Percentiles rank a stretch among this genome's conserved stretches.
phyloP scores from a whole-genome alignment of 2,329 filamentous ascomycete genomes.

The Nemania sp. region DNA sequence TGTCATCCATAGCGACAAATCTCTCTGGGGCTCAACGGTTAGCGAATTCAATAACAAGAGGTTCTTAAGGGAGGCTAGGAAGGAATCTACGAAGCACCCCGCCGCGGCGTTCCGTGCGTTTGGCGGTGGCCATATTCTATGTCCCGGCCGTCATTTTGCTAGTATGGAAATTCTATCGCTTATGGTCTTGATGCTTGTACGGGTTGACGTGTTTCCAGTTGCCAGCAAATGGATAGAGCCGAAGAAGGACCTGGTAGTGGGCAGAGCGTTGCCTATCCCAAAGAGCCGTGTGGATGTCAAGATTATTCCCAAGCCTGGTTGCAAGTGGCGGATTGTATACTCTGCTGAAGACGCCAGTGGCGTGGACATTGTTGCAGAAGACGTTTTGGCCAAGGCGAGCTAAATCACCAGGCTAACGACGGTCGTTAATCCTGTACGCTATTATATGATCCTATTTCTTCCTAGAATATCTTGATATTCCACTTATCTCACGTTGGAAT shows the following conservation, averaged over 20 bases:
- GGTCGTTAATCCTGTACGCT: too few species aligned
- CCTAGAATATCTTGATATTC: too few species aligned
- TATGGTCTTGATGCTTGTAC: conserved; percentile 23
- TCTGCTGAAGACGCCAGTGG: conserved; percentile 15
- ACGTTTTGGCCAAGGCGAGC: conserved; percentile 3
- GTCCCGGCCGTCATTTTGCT: conserved; percentile 32
- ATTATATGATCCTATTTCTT: too few species aligned
- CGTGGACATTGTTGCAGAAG: conserved; percentile 24
- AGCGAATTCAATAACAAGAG: conserved; percentile 31
- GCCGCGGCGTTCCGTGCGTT: conserved; percentile 28
- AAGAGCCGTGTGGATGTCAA: conserved; percentile 13
- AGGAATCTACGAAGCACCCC: conserved; percentile 24
- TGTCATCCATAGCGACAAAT: conserved; percentile 33
- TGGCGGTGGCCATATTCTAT: conserved; percentile 32
- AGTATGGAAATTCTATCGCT: conserved; percentile 29
- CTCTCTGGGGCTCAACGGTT: conserved; percentile 33
- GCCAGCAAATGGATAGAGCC: conserved; percentile 16
- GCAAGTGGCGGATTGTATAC: conserved; percentile 26
- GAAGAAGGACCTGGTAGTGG: neutral
- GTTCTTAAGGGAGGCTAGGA: conserved; percentile 22
- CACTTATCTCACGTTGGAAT: too few species aligned
- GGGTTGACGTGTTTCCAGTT: conserved; percentile 20
- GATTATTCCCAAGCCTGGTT: conserved; percentile 12
- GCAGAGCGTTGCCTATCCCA: conserved; percentile 22
- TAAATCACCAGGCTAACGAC: too few species aligned